phyloP scores from a whole-genome alignment of 2,329 filamentous ascomycete species.

The Lojkania enalia region DNA sequence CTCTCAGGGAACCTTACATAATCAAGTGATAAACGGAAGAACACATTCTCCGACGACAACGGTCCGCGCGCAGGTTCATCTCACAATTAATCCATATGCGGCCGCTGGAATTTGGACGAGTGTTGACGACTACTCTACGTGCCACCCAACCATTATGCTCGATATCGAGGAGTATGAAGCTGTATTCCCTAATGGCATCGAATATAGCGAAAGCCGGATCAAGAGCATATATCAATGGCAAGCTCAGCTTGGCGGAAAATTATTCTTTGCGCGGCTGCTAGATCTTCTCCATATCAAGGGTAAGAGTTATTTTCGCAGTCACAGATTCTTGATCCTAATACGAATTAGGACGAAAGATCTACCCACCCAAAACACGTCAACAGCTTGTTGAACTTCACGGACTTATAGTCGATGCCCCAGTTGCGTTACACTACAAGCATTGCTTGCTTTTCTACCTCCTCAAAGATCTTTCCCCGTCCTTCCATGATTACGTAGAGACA shows the following conservation, averaged over 20 bases:
- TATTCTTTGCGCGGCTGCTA: slow-evolving; percentile 81
- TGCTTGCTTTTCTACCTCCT: slow-evolving; percentile 83
- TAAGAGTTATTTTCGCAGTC: slow-evolving; percentile 41
- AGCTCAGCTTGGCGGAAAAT: slow-evolving; percentile 66
- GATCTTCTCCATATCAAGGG: slow-evolving; percentile 72
- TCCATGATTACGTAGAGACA: slow-evolving; percentile 52
- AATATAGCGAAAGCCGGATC: slow-evolving; percentile 31
- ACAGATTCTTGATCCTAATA: not conserved
- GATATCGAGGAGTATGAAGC: slow-evolving; percentile 69
- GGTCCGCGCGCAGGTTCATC: not conserved
- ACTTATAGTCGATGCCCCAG: slow-evolving; percentile 66
- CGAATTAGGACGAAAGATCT: slow-evolving; percentile 61
- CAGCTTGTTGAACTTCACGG: slow-evolving; percentile 71
- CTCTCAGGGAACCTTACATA: not conserved
- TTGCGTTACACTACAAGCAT: slow-evolving; percentile 75
- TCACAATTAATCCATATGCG: too few species aligned
- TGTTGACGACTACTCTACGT: not conserved
- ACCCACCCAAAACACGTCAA: slow-evolving; percentile 72
- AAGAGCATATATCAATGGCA: slow-evolving; percentile 69
- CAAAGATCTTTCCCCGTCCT: slow-evolving; percentile 66
- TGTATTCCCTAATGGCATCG: slow-evolving; percentile 58
- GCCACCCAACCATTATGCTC: slow-evolving; percentile 58
- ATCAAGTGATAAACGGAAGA: too few species aligned
- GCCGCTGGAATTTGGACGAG: too few species aligned
- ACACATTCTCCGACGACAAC: not conserved